Conservation (phyloP, 2,329 filamentous ascomycete species). For the Colletotrichum destructivum region DNA sequence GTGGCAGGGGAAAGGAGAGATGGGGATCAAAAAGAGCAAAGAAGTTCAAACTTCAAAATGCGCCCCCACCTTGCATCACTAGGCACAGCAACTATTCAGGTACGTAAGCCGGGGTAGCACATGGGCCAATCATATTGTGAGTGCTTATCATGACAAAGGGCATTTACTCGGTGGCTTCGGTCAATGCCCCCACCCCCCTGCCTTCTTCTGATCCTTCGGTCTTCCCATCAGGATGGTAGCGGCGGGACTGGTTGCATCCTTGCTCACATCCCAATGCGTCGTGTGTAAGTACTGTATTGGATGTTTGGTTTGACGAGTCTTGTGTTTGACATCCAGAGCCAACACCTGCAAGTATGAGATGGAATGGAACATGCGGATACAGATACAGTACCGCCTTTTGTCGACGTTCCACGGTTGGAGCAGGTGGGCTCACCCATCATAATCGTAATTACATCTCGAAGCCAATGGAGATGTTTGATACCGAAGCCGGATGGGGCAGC, state of each 20-base stretch:
- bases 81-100: background rate
- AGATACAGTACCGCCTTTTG: background rate
- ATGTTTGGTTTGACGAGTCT: no score
- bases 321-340: constrained; percentile 12
- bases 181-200: constrained; percentile 6
- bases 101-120: background rate
- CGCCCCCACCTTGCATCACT: constrained; percentile 27
- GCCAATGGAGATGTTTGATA: background rate
- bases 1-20: background rate
- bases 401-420: constrained; percentile 10
- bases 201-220: constrained; percentile 20
- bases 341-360: background rate
- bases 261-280: constrained; percentile 28
- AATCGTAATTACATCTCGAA: background rate
- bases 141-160: constrained; percentile 39
- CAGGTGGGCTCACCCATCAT: background rate
- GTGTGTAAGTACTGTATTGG: background rate
- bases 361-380: background rate
- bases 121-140: constrained; percentile 26
- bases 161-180: constrained; percentile 28
- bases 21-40: constrained; percentile 33
- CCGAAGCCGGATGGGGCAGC: background rate
- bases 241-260: constrained; percentile 30
- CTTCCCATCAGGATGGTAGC: constrained; percentile 37
- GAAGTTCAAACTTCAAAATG: constrained; percentile 25